A percentile compares a stretch with the other conserved stretches of the same genome.
phyloP scores from a whole-genome alignment of 164 flowering plant genomes.

The Saururus chinensis region DNA sequence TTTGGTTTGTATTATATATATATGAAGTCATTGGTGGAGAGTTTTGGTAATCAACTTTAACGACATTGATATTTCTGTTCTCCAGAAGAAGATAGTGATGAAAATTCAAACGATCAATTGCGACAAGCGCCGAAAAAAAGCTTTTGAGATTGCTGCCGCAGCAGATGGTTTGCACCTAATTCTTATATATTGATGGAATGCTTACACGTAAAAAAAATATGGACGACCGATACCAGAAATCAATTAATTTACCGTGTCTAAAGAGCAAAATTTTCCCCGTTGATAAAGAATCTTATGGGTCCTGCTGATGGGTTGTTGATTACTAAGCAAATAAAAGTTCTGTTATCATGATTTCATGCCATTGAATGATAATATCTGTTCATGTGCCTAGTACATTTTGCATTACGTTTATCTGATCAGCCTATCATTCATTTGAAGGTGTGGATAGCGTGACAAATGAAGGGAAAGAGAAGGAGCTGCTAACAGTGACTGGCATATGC shows the following conservation, averaged over 20 bases:
- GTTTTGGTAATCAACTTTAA: not conserved
- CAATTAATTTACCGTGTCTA: too few relatives aligned
- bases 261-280: too few relatives aligned
- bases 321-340: too few relatives aligned
- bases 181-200: too few relatives aligned
- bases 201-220: too few relatives aligned
- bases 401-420: not conserved
- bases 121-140: not conserved
- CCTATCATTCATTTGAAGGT: not conserved
- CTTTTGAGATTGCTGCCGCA: not conserved
- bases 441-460: not conserved
- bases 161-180: not conserved
- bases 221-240: too few relatives aligned
- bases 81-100: slow-evolving; percentile 2
- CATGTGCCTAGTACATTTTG: not conserved
- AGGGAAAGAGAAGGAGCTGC: slow-evolving; percentile 1
- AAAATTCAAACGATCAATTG: not conserved
- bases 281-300: too few relatives aligned
- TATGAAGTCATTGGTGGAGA: too few relatives aligned
- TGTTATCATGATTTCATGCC: too few relatives aligned
- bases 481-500: slow-evolving; percentile 1
- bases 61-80: not conserved
- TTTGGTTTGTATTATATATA: not conserved
- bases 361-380: too few relatives aligned
- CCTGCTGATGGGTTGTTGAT: too few relatives aligned